Conservation (phyloP, 768 basidiomycete genomes). For the Pluteus cervinus region DNA sequence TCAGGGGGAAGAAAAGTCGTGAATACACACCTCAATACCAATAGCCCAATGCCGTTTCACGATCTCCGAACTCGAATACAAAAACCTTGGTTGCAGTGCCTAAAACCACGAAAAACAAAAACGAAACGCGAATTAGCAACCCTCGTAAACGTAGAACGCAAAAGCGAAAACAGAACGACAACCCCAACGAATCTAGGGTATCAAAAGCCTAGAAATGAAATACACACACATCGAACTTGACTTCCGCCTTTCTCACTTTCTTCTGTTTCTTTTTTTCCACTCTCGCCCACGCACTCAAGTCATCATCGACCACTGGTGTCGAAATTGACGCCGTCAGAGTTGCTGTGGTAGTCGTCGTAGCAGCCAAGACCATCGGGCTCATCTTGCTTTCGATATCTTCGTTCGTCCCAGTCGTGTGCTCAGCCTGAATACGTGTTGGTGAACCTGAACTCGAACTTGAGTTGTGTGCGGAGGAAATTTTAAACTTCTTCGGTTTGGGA, state of each 20-base stretch:
- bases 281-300: no score
- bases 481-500: no score
- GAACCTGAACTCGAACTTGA: no score
- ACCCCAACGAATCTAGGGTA: slow-evolving; percentile 10
- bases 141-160: not conserved
- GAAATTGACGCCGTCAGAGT: no score
- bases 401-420: no score
- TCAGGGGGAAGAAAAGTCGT: not conserved
- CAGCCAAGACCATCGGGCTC: no score
- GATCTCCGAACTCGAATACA: slow-evolving; percentile 79
- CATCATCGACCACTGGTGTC: no score
- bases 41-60: slow-evolving; percentile 65
- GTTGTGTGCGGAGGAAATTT: no score
- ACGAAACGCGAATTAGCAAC: not conserved
- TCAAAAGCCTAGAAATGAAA: slow-evolving; percentile 10
- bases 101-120: not conserved
- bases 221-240: slow-evolving; percentile 55
- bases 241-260: slow-evolving; percentile 54
- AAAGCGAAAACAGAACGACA: not conserved
- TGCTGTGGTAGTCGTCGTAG: no score
- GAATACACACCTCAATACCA: slow-evolving; percentile 64
- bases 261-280: slow-evolving; percentile 70
- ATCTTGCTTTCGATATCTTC: no score
- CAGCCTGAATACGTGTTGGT: no score
- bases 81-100: slow-evolving; percentile 55